Conservation (phyloP, 2,329 filamentous ascomycete species). For the Arachnomyces sp. region DNA sequence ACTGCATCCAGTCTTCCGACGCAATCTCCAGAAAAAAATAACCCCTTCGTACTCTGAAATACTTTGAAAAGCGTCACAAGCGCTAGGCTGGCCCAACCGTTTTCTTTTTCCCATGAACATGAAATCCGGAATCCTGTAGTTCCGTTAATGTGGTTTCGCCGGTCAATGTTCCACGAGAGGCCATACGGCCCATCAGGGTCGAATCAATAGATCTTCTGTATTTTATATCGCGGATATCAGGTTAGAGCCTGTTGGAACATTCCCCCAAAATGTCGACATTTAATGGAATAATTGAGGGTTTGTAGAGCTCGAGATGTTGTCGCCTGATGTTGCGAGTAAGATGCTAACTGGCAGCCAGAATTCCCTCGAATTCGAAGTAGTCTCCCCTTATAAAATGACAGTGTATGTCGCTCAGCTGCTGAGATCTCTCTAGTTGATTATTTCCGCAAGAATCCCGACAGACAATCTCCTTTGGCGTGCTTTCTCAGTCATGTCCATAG, state of each 20-base stretch:
- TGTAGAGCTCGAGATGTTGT: constrained; percentile 6
- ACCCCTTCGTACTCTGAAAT: no score
- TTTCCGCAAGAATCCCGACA: constrained; percentile 55
- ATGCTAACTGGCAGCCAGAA: constrained; percentile 7
- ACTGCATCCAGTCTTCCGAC: no score
- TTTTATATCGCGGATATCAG: background rate
- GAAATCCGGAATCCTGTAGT: no score
- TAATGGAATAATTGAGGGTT: constrained; percentile 24
- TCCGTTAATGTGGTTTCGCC: no score
- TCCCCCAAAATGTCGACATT: constrained; percentile 24
- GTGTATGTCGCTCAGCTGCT: background rate
- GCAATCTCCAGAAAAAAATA: no score
- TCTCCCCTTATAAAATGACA: background rate
- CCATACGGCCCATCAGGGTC: no score
- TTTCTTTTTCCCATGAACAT: no score
- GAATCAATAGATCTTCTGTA: no score
- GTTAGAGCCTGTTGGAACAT: background rate
- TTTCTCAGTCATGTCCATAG: constrained; percentile 92
- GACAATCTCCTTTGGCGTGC: constrained; percentile 63
- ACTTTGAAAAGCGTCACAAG: no score
- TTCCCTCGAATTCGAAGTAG: constrained; percentile 16
- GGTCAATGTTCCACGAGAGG: no score
- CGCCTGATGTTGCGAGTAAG: background rate
- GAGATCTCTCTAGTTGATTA: constrained; percentile 59
- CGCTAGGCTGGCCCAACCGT: no score